A percentile compares a stretch with the other conserved stretches of the same genome.
Conservation (phyloP, 768 basidiomycete species). For the Cyclocybe aegerita region DNA sequence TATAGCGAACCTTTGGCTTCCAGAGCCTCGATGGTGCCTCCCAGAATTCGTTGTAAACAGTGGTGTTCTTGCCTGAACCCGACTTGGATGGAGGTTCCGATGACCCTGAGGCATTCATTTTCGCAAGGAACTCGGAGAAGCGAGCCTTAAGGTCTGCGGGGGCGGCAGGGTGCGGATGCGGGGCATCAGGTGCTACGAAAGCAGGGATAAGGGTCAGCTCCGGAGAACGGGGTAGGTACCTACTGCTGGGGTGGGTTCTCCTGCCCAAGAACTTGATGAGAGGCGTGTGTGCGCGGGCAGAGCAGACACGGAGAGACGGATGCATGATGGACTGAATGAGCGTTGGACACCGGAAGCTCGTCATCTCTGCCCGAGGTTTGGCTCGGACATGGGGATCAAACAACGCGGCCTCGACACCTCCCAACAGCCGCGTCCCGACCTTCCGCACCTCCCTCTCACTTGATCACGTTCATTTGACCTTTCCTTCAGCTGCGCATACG, state of each 20-base stretch:
- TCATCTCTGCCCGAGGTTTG: slow-evolving; percentile 6
- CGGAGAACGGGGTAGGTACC: slow-evolving; percentile 12
- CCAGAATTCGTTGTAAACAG: slow-evolving; percentile 54
- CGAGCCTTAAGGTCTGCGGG: slow-evolving; percentile 57
- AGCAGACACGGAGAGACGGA: slow-evolving; percentile 25
- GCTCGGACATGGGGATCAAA: slow-evolving; percentile 7
- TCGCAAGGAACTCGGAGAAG: slow-evolving; percentile 45
- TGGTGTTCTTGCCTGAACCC: slow-evolving; percentile 4
- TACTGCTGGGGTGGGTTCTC: slow-evolving; percentile 49
- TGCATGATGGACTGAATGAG: slow-evolving; percentile 15
- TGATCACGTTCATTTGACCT: slow-evolving; percentile 1
- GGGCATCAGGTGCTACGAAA: slow-evolving; percentile 31
- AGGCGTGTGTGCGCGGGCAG: slow-evolving; percentile 50
- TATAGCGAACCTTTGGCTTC: slow-evolving; percentile 45
- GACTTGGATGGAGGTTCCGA: slow-evolving; percentile 14
- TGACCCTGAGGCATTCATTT: slow-evolving; percentile 25
- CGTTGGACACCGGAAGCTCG: neutral
- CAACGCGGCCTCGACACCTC: slow-evolving; percentile 8
- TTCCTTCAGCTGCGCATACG: neutral
- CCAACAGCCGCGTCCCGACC: neutral
- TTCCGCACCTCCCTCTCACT: neutral
- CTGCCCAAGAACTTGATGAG: slow-evolving; percentile 66
- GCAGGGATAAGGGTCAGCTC: slow-evolving; percentile 3
- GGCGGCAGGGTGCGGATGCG: slow-evolving; percentile 65
- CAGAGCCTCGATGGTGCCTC: slow-evolving; percentile 63